Percentiles rank a stretch among this genome's conserved stretches.
Conservation (phyloP, 2,329 filamentous ascomycete species). For the Apiospora pterosperma region DNA sequence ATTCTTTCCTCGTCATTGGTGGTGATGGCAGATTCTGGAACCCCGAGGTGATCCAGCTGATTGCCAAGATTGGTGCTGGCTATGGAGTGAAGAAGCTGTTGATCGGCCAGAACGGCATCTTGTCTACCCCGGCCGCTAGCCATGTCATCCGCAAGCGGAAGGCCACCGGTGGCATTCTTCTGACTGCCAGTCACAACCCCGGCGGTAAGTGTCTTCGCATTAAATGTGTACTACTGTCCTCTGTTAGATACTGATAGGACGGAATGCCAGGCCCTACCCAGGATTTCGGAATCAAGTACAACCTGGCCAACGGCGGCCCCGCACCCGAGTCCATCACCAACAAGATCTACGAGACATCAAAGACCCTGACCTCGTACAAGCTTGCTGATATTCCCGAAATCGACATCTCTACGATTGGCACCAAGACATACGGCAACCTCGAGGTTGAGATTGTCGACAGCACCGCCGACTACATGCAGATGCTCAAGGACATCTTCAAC, state of each 20-base stretch:
- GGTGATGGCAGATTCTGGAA: conserved; percentile 98
- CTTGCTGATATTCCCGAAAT: conserved; percentile 82
- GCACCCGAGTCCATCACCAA: conserved; percentile 96
- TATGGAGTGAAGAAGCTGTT: conserved; percentile 99
- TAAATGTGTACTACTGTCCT: not conserved
- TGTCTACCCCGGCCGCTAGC: conserved; percentile 93
- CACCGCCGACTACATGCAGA: conserved; percentile 83
- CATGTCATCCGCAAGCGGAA: conserved; percentile 93
- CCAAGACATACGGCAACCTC: conserved; percentile 76
- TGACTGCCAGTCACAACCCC: conserved; percentile 97
- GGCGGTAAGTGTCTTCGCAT: conserved; percentile 62
- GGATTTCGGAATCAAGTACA: conserved; percentile 99
- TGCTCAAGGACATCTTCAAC: conserved; percentile 99
- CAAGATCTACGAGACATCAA: conserved; percentile 93
- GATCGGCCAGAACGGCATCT: conserved; percentile 92
- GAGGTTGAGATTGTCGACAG: conserved; percentile 97
- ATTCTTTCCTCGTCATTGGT: conserved; percentile 87
- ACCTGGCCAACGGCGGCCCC: conserved; percentile 91
- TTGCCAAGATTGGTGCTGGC: conserved; percentile 93
- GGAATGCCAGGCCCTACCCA: conserved; percentile 69
- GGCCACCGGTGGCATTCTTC: conserved; percentile 91
- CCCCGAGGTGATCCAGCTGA: conserved; percentile 91
- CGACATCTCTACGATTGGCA: conserved; percentile 79
- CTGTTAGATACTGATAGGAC: not conserved
- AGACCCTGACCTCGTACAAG: conserved; percentile 88